A percentile compares a stretch with the other conserved stretches of the same genome.
Evolutionary conservation across 225 moss, liverwort and hornwort species (phyloP).

Genomic region (Takakia lepidozioides): DNA sequence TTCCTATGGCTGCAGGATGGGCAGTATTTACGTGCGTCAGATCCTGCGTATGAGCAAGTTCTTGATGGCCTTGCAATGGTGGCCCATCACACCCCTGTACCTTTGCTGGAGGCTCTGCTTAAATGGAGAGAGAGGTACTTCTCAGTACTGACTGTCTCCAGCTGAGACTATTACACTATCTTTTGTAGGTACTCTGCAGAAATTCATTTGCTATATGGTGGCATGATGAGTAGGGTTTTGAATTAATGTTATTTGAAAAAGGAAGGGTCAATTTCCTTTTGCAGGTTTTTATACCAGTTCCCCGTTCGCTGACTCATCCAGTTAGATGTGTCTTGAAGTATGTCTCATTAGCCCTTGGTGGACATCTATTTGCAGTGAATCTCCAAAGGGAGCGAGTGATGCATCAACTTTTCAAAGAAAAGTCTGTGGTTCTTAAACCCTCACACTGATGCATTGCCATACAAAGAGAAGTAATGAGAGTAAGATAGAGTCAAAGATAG

Average conservation of each 20-base stretch:
- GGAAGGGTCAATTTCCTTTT: no score
- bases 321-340: conserved; percentile 1
- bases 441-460: no score
- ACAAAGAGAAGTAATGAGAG: no score
- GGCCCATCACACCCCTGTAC: conserved; percentile 95
- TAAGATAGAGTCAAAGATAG: no score
- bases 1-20: conserved; percentile 88
- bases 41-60: conserved; percentile 98
- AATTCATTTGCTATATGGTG: neutral
- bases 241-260: no score
- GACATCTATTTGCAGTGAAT: conserved; percentile 65
- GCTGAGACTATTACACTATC: no score
- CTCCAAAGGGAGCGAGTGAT: conserved; percentile 76
- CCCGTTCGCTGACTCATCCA: no score
- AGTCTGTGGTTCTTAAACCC: conserved; percentile 26
- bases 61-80: conserved; percentile 98
- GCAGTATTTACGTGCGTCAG: conserved; percentile 92
- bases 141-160: no score
- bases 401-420: conserved; percentile 87
- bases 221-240: no score
- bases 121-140: conserved; percentile 97
- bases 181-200: conserved; percentile 3
- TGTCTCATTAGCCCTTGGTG: neutral
- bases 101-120: conserved; percentile 87
- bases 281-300: no score